Percentiles rank a stretch among this genome's conserved stretches.
Conservation (phyloP, 2,329 filamentous ascomycete genomes). For the Hymenoscyphus scutula region DNA sequence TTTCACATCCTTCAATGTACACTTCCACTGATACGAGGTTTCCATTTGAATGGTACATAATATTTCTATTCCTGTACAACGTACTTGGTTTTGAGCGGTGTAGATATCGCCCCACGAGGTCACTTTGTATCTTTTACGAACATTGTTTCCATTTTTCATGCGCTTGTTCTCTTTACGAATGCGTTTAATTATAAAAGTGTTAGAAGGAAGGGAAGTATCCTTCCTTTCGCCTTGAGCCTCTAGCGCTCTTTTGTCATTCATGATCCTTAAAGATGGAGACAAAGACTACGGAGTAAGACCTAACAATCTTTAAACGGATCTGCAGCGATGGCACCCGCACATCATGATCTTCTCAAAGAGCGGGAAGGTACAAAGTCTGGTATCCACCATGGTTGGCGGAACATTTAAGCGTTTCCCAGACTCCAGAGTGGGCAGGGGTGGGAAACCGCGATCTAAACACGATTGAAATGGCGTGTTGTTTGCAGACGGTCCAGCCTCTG, state of each 20-base stretch:
- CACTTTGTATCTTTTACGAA: background rate
- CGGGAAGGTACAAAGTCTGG: too few relatives aligned
- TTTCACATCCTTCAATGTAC: background rate
- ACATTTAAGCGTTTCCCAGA: background rate
- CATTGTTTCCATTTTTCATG: too few relatives aligned
- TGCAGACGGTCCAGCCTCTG: background rate
- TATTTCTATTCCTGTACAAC: background rate
- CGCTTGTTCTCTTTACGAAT: background rate
- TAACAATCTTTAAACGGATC: background rate
- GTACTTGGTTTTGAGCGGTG: background rate
- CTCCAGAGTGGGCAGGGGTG: too few relatives aligned
- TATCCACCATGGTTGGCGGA: background rate
- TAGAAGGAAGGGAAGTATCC: background rate
- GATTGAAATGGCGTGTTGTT: background rate
- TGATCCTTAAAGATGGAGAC: background rate
- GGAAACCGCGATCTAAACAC: background rate
- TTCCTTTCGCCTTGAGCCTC: background rate
- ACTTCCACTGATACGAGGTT: background rate
- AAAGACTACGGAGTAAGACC: too few relatives aligned
- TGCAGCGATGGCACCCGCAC: too few relatives aligned
- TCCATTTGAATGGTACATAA: too few relatives aligned
- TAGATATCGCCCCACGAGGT: background rate
- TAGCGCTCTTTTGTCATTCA: too few relatives aligned
- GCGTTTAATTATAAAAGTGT: background rate
- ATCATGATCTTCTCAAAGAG: too few relatives aligned